A percentile compares a stretch with the other conserved stretches of the same genome.
Conservation (phyloP, 2,329 filamentous ascomycete species). For the Colletotrichum camelliae region DNA sequence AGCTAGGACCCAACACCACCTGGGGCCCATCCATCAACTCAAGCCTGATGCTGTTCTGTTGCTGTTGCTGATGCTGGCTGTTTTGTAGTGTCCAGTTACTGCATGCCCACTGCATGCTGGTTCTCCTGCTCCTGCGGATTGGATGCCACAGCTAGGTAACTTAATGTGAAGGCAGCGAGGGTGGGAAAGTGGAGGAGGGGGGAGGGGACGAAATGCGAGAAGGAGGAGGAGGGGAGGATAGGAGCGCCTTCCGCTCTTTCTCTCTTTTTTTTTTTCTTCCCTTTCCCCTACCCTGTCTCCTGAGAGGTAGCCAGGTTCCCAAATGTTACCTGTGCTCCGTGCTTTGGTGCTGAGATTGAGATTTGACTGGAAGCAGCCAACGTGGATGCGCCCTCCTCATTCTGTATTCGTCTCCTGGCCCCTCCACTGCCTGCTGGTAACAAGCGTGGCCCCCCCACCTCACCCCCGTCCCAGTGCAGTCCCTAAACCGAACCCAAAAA, state of each 20-base stretch:
- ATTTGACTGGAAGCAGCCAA: conserved; percentile 21
- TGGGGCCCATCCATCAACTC: not conserved
- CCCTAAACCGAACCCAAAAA: conserved; percentile 23
- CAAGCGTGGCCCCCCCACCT: conserved; percentile 6
- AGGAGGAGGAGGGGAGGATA: not conserved
- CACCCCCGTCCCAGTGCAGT: conserved; percentile 11
- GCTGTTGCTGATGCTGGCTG: not conserved
- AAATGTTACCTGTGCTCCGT: not conserved
- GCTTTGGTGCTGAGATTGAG: not conserved
- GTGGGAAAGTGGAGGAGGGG: not conserved
- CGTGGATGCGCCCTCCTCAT: conserved; percentile 5
- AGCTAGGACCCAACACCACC: conserved; percentile 14
- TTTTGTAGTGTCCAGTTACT: not conserved
- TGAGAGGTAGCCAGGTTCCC: not conserved
- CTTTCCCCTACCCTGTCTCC: not conserved
- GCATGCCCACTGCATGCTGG: not conserved
- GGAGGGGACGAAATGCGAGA: not conserved
- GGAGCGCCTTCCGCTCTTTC: not conserved
- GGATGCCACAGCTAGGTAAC: not conserved
- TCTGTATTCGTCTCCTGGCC: not conserved
- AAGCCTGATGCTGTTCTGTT: not conserved
- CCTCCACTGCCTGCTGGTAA: not conserved
- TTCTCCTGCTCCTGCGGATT: not conserved
- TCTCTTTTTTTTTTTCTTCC: not conserved
- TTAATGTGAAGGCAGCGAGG: not conserved